Percentiles rank a stretch among this genome's conserved stretches.
phyloP scores from a whole-genome alignment of 208 protist genomes.

The Trypanosoma boissoni region DNA sequence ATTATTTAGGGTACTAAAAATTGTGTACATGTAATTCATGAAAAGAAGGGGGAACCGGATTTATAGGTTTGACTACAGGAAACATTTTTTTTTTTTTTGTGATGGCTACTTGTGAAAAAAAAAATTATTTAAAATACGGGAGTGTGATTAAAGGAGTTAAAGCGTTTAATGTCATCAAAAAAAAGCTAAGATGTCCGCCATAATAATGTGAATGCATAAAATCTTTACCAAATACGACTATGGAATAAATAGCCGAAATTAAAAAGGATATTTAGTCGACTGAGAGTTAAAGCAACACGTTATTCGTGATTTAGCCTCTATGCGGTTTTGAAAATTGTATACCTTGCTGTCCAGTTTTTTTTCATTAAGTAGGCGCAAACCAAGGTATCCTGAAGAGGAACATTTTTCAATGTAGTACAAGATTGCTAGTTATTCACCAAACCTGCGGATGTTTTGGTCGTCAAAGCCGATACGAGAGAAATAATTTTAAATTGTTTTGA shows the following conservation, averaged over 20 bases:
- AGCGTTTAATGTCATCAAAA: no score
- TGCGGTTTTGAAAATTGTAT: slow-evolving; percentile 16
- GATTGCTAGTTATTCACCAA: slow-evolving; percentile 3
- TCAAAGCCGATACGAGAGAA: no score
- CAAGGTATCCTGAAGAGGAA: slow-evolving; percentile 4
- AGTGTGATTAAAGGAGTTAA: no score
- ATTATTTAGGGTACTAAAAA: no score
- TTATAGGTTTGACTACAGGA: no score
- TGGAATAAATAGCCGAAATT: not conserved
- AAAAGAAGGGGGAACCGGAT: no score
- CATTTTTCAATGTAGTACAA: slow-evolving; percentile 12
- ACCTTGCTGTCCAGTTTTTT: not conserved
- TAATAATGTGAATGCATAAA: slow-evolving; percentile 12
- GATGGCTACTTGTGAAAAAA: slow-evolving; percentile 20
- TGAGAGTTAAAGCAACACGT: no score
- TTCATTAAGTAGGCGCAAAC: not conserved
- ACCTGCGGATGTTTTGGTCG: not conserved
- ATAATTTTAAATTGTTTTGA: slow-evolving; percentile 15
- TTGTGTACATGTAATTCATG: no score
- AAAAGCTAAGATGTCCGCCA: slow-evolving; percentile 6
- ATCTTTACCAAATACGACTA: slow-evolving; percentile 2
- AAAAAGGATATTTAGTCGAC: no score
- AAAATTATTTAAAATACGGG: no score
- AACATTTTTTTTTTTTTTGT: no score
- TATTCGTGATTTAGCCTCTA: no score